Conservation (phyloP, 352 stramenopile species). For the Discostella stelligera region DNA sequence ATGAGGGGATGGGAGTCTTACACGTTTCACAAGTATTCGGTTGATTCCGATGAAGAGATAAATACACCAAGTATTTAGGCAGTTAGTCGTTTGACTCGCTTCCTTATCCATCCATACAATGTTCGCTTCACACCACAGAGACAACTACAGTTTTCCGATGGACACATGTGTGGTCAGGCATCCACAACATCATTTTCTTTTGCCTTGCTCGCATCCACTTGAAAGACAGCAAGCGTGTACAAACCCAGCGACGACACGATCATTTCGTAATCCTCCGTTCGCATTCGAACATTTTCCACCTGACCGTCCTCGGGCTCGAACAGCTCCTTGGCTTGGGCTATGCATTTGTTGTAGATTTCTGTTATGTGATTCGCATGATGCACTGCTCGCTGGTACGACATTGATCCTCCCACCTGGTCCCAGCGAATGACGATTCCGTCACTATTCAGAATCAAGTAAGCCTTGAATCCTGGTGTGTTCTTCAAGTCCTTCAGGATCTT, state of each 20-base stretch:
- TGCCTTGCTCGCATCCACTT: constrained; percentile 54
- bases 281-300: constrained; percentile 88
- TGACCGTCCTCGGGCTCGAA: constrained; percentile 86
- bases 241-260: constrained; percentile 87
- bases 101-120: not conserved
- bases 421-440: constrained; percentile 91
- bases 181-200: constrained; percentile 13
- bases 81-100: too few species aligned
- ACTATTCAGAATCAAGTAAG: constrained; percentile 91
- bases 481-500: constrained; percentile 90
- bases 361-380: constrained; percentile 90
- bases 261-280: constrained; percentile 90
- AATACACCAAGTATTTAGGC: not conserved
- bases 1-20: not conserved
- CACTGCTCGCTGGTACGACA: constrained; percentile 89
- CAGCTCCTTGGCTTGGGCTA: constrained; percentile 86
- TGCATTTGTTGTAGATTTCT: constrained; percentile 85
- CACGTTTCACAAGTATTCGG: not conserved
- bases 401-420: constrained; percentile 78
- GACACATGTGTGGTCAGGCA: not conserved
- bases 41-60: not conserved
- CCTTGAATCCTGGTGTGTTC: constrained; percentile 87
- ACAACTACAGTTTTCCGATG: too few species aligned
- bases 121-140: too few species aligned
- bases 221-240: constrained; percentile 88